Evolutionary conservation across 2,329 filamentous ascomycete species (phyloP).

Genomic region (Colletotrichum sp.): DNA sequence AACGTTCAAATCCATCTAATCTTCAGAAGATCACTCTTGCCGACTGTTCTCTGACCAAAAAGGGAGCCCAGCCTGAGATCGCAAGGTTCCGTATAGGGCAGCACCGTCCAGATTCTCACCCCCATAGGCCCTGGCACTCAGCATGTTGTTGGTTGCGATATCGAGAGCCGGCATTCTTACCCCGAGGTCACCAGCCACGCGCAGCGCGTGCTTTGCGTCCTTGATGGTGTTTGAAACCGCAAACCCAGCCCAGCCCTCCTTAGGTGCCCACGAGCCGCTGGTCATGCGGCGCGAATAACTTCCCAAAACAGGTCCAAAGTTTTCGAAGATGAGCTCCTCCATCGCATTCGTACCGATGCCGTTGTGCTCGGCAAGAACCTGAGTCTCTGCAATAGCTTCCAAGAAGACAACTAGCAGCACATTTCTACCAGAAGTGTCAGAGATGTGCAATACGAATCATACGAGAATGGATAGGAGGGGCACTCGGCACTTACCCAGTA

Average conservation of each 20-base stretch:
- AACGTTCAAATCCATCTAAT: neutral
- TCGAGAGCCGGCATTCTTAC: slow-evolving; percentile 44
- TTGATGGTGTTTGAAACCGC: slow-evolving; percentile 56
- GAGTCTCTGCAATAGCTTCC: slow-evolving; percentile 52
- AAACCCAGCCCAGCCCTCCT: slow-evolving; percentile 45
- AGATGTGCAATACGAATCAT: neutral
- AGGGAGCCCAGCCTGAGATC: slow-evolving; percentile 43
- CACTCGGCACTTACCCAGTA: slow-evolving; percentile 36
- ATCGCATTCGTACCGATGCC: slow-evolving; percentile 42
- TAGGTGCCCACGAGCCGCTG: slow-evolving; percentile 39
- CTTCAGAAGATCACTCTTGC: neutral
- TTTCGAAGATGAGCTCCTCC: slow-evolving; percentile 46
- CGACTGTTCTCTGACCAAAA: slow-evolving; percentile 43
- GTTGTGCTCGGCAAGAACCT: slow-evolving; percentile 53
- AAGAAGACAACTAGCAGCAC: slow-evolving; percentile 53
- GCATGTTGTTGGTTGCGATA: neutral
- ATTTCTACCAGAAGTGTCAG: slow-evolving; percentile 36
- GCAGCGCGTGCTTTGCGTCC: slow-evolving; percentile 54
- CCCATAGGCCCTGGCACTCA: neutral
- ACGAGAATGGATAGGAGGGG: neutral
- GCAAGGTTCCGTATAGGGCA: slow-evolving; percentile 53
- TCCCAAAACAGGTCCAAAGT: slow-evolving; percentile 40
- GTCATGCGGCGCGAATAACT: slow-evolving; percentile 42
- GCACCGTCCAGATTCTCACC: slow-evolving; percentile 44
- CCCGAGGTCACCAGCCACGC: slow-evolving; percentile 42